Percentiles rank a stretch among this genome's conserved stretches.
Evolutionary conservation across 2,329 filamentous ascomycete species (phyloP).

Genomic region (Fusarium humuli): DNA sequence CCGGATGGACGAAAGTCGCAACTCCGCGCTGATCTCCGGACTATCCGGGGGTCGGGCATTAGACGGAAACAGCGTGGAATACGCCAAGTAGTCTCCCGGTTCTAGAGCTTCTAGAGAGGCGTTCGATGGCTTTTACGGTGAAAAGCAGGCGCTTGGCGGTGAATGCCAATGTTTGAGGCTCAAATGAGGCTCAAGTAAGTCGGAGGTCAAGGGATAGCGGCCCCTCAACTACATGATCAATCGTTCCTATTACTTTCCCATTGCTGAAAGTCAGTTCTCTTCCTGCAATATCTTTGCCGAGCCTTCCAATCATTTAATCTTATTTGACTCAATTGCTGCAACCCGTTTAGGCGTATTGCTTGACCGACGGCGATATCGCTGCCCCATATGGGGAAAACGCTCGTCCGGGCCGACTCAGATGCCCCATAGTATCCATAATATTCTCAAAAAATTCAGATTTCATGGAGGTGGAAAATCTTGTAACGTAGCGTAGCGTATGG

Average conservation of each 20-base stretch:
- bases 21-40: slow-evolving; percentile 19
- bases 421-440: slow-evolving; percentile 20
- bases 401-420: slow-evolving; percentile 29
- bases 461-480: slow-evolving; percentile 17
- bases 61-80: neutral
- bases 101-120: neutral
- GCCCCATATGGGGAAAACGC: slow-evolving; percentile 27
- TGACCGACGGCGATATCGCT: slow-evolving; percentile 1
- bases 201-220: neutral
- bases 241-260: neutral
- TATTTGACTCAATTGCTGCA: neutral
- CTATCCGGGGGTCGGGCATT: slow-evolving; percentile 13
- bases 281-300: slow-evolving; percentile 4
- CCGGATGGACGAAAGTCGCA: slow-evolving; percentile 5
- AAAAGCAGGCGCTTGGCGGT: slow-evolving; percentile 3
- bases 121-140: neutral
- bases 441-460: slow-evolving; percentile 2
- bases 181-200: slow-evolving; percentile 22
- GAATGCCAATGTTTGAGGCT: slow-evolving; percentile 18
- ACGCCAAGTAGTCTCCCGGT: neutral
- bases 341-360: neutral
- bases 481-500: slow-evolving; percentile 23
- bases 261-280: neutral
- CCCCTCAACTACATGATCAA: neutral
- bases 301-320: slow-evolving; percentile 1